Percentiles rank a stretch among this genome's conserved stretches.
phyloP scores from a whole-genome alignment of 75 land plant genomes.

The Chamaecyparis obtusa region DNA sequence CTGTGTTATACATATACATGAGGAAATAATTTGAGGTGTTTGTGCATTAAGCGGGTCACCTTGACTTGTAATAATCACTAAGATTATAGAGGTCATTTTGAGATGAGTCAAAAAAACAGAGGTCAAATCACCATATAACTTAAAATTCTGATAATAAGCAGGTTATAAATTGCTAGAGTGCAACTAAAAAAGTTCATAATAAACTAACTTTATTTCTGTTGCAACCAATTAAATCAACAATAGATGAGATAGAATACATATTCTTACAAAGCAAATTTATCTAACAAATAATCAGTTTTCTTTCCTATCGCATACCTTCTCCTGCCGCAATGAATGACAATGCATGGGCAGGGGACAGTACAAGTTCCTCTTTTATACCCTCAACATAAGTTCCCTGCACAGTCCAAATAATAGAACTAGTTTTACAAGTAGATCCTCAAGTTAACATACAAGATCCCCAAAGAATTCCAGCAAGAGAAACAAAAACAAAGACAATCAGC shows the following conservation, averaged over 20 bases:
- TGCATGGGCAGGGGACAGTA: slow-evolving; percentile 97
- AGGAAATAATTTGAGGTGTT: too few species aligned
- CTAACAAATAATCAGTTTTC: background rate
- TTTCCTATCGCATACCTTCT: slow-evolving; percentile 64
- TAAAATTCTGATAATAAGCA: background rate
- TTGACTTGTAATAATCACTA: background rate
- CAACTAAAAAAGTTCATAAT: background rate
- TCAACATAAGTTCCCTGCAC: slow-evolving; percentile 98
- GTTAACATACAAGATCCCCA: background rate
- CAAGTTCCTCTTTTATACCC: slow-evolving; percentile 99
- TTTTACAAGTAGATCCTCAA: background rate
- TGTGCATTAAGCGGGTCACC: too few species aligned
- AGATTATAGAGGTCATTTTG: background rate
- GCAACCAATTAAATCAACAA: background rate
- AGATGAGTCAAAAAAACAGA: too few species aligned
- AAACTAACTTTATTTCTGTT: background rate
- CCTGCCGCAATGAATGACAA: slow-evolving; percentile 97
- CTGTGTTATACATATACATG: too few species aligned
- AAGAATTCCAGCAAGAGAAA: background rate
- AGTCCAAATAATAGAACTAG: background rate
- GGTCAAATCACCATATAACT: background rate
- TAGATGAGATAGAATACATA: background rate
- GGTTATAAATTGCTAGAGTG: background rate
- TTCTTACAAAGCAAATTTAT: background rate
- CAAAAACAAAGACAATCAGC: background rate